Percentiles rank a stretch among this genome's conserved stretches.
phyloP scores from a whole-genome alignment of 192 early-diverging fungal species.

The Dispira simplex region DNA sequence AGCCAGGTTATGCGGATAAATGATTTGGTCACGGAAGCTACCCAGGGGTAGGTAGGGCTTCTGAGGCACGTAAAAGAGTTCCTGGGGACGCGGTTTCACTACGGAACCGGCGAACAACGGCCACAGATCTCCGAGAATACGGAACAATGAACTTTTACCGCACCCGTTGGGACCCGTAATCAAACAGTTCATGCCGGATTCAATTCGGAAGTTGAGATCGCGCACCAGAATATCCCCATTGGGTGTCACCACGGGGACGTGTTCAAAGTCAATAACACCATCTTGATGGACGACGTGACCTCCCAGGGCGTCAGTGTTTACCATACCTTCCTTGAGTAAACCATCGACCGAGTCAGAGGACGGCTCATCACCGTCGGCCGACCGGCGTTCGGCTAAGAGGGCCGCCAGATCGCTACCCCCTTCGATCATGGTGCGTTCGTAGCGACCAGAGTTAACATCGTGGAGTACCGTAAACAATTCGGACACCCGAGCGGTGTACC shows the following conservation, averaged over 20 bases:
- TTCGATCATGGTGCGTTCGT: slow-evolving; percentile 16
- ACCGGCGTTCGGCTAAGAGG: not conserved
- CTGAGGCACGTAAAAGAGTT: slow-evolving; percentile 98
- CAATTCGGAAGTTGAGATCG: slow-evolving; percentile 72
- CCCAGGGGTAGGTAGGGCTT: slow-evolving; percentile 92
- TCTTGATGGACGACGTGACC: slow-evolving; percentile 20
- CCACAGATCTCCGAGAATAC: slow-evolving; percentile 93
- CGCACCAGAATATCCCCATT: slow-evolving; percentile 87
- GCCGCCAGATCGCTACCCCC: slow-evolving; percentile 3
- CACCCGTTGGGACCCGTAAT: slow-evolving; percentile 93
- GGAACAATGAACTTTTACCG: slow-evolving; percentile 89
- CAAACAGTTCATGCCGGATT: slow-evolving; percentile 79
- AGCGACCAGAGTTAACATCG: slow-evolving; percentile 69
- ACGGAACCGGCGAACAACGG: slow-evolving; percentile 78
- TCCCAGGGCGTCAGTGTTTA: slow-evolving; percentile 36
- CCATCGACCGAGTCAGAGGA: slow-evolving; percentile 1
- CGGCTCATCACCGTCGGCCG: not conserved
- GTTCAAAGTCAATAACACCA: slow-evolving; percentile 71
- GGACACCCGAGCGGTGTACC: slow-evolving; percentile 81
- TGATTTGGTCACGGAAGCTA: slow-evolving; percentile 91
- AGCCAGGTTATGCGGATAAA: slow-evolving; percentile 79
- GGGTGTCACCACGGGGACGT: slow-evolving; percentile 89
- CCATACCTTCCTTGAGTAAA: slow-evolving; percentile 3
- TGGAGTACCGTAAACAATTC: slow-evolving; percentile 76
- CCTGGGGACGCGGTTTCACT: slow-evolving; percentile 55